A percentile compares a stretch with the other conserved stretches of the same genome.
phyloP scores from a whole-genome alignment of 2,329 filamentous ascomycete genomes.

The Aspergillus sp. region DNA sequence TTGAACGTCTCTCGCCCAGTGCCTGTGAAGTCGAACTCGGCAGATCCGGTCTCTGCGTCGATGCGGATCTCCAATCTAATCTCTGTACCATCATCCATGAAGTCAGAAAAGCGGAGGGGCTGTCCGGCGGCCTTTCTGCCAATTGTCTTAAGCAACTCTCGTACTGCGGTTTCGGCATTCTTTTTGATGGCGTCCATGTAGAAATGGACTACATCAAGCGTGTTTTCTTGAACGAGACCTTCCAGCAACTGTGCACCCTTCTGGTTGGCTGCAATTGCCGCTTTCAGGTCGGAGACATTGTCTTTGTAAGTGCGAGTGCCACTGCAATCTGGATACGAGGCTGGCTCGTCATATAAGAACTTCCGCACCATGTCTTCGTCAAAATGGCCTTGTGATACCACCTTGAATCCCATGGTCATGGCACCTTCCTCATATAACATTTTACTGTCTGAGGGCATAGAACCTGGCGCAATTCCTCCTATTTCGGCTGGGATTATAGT shows the following conservation, averaged over 20 bases:
- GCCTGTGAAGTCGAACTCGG: constrained; percentile 75
- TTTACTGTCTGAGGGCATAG: constrained; percentile 61
- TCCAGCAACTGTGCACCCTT: background rate
- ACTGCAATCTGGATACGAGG: background rate
- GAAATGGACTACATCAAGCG: background rate
- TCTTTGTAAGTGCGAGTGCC: background rate
- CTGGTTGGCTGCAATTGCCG: background rate
- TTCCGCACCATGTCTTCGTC: constrained; percentile 79
- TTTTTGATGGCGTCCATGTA: constrained; percentile 79
- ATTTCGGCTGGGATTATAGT: constrained; percentile 59
- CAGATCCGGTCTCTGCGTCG: constrained; percentile 70
- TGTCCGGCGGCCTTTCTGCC: constrained; percentile 67
- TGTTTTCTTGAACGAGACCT: background rate
- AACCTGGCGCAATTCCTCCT: constrained; percentile 77
- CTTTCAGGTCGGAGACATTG: background rate
- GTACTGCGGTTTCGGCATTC: constrained; percentile 76
- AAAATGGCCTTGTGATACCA: constrained; percentile 54
- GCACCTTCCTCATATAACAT: background rate
- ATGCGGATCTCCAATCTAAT: constrained; percentile 76
- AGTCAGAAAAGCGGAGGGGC: constrained; percentile 73
- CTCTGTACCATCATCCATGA: constrained; percentile 83
- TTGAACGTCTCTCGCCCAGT: constrained; percentile 78
- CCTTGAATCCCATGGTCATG: background rate
- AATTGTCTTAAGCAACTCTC: constrained; percentile 73
- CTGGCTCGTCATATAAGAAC: constrained; percentile 37